A percentile compares a stretch with the other conserved stretches of the same genome.
Conservation (phyloP, 1,139 yeast genomes). For the Debaryomyces sp. region DNA sequence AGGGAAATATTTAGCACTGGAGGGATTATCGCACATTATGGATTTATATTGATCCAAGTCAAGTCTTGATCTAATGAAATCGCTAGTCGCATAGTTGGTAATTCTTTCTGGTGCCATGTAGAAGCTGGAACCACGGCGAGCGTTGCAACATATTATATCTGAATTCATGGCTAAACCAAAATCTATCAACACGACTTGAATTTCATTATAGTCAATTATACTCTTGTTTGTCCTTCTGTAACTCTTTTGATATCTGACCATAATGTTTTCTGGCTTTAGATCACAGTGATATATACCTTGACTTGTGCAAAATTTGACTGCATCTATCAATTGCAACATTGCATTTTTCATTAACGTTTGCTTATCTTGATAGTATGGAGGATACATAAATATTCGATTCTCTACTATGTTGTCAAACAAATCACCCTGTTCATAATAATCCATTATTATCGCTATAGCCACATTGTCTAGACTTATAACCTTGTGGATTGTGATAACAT, state of each 20-base stretch:
- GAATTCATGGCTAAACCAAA: slow-evolving; percentile 80
- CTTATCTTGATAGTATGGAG: slow-evolving; percentile 34
- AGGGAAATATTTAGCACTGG: slow-evolving; percentile 49
- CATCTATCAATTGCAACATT: slow-evolving; percentile 76
- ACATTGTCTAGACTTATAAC: slow-evolving; percentile 62
- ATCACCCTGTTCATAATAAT: slow-evolving; percentile 81
- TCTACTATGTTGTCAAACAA: slow-evolving; percentile 81
- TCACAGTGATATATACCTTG: slow-evolving; percentile 82
- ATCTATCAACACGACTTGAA: slow-evolving; percentile 70
- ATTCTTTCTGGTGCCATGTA: slow-evolving; percentile 94
- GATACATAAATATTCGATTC: slow-evolving; percentile 53
- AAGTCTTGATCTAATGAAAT: slow-evolving; percentile 27
- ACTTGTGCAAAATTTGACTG: slow-evolving; percentile 67
- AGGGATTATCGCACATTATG: slow-evolving; percentile 16
- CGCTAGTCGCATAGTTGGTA: slow-evolving; percentile 45
- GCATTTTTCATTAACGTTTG: slow-evolving; percentile 63
- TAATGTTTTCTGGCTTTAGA: slow-evolving; percentile 85
- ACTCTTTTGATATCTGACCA: slow-evolving; percentile 47
- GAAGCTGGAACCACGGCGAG: slow-evolving; percentile 84
- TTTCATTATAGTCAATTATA: slow-evolving; percentile 54
- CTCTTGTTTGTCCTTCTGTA: slow-evolving; percentile 23
- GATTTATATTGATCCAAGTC: slow-evolving; percentile 30
- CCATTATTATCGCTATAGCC: slow-evolving; percentile 74
- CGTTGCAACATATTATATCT: slow-evolving; percentile 62
- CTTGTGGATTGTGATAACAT: slow-evolving; percentile 72